Base-by-base conservation (phyloP, 1,139 yeast genomes). In the Pichiaceae sp. region DNA sequence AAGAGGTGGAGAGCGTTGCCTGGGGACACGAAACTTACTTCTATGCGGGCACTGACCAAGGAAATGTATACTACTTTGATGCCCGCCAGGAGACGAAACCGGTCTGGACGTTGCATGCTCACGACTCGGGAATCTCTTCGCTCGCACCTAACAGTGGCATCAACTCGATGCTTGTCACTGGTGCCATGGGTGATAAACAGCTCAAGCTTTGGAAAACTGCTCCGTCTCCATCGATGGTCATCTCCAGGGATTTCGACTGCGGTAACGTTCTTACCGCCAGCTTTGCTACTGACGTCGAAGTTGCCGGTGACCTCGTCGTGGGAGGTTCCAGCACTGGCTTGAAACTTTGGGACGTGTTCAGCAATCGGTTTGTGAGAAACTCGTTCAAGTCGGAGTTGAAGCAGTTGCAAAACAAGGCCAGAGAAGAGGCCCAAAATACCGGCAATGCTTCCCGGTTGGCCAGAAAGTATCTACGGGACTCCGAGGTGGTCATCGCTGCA, bases 21-120 rank as follows among this genome's bases (percentile, higher is more conserved):
- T 89, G 96, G 93, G 72, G 64, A 23, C 74, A 54, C 46, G 82
- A 82, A 23, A 76, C 78, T 47, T 63, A 72, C 29, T 83, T 91
- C 56, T 75, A 82, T 54, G 94, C 87, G 31, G 95, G 96, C 50
- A 87, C 96, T 28, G 98, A 91, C 58, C 71, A 75, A 45, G 99
- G 99, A 56, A 80, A 80, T 52, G 75, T 91, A 26, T 85, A 85
- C 63, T 82, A 93, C 46, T 89, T 83, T 52, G 98, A 91, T 60
- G 80, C 85, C 33, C 76, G 96, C 57, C 57, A 62, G 34, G 70
- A 68, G 32, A 68, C 72, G 37, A 75, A 72, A 47, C 87, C 96
- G 19, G 54, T 91, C 29, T 91, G 99, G 99, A 85, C 95, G 4
- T 70, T 91, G 52, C 96, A 93, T 62, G 98, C 98, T 2, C 98